Evolutionary conservation across 192 early-diverging fungal genomes (phyloP).

Genomic region (Podila clonocystis): DNA sequence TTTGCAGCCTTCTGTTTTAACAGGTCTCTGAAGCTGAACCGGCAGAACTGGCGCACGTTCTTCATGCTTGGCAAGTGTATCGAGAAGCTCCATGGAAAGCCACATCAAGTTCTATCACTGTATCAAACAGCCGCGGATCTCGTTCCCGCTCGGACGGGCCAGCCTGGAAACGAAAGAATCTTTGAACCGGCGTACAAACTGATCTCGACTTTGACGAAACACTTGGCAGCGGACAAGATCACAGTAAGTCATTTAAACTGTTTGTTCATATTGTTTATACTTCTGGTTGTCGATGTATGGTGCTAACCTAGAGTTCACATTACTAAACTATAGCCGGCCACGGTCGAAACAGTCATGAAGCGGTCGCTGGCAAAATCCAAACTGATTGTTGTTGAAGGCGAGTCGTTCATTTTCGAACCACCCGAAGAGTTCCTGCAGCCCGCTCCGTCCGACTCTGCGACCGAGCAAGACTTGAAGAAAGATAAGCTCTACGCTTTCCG

Average conservation of each 20-base stretch:
- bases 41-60: slow-evolving; percentile 40
- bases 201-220: slow-evolving; percentile 66
- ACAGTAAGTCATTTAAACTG: slow-evolving; percentile 34
- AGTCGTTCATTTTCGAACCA: slow-evolving; percentile 42
- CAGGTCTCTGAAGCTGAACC: slow-evolving; percentile 37
- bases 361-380: slow-evolving; percentile 23
- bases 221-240: slow-evolving; percentile 56
- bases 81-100: slow-evolving; percentile 53
- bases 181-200: slow-evolving; percentile 70
- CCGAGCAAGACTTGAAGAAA: slow-evolving; percentile 19
- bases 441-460: neutral
- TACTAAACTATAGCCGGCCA: slow-evolving; percentile 13
- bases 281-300: neutral
- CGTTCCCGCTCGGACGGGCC: slow-evolving; percentile 43
- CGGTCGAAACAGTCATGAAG: slow-evolving; percentile 16
- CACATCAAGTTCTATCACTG: slow-evolving; percentile 53
- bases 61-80: slow-evolving; percentile 65
- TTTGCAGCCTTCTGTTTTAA: slow-evolving; percentile 55
- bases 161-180: slow-evolving; percentile 64
- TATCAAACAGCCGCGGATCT: slow-evolving; percentile 49
- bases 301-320: neutral
- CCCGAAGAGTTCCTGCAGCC: slow-evolving; percentile 21
- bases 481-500: slow-evolving; percentile 54
- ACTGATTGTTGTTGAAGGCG: slow-evolving; percentile 29
- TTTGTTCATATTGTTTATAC: neutral